Percentiles rank a stretch among this genome's conserved stretches.
These are phyloP conservation scores for Davidsoniella virescens DNA, from an alignment of 2,329 filamentous ascomycete species.

Conservation along the genomic window DNA sequence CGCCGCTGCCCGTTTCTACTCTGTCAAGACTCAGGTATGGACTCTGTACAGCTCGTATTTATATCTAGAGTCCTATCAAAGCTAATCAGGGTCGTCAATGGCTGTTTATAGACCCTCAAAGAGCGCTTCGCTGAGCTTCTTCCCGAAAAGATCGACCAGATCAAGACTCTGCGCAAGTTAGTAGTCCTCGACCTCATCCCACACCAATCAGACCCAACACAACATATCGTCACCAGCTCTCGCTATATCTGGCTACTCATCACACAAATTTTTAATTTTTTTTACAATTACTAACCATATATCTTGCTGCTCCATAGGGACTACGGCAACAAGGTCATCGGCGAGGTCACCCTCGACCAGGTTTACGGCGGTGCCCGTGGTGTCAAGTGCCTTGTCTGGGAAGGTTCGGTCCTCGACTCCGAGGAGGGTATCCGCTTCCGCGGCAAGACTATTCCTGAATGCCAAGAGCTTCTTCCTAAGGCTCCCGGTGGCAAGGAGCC, in stretches of 20 bases:
- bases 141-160: slow-evolving; percentile 94
- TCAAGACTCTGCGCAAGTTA: slow-evolving; percentile 96
- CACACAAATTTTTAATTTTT: not conserved
- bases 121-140: slow-evolving; percentile 95
- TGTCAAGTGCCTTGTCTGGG: slow-evolving; percentile 98
- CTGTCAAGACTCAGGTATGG: slow-evolving; percentile 69
- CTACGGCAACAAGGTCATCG: slow-evolving; percentile 84
- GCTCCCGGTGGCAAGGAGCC: slow-evolving; percentile 93
- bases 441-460: slow-evolving; percentile 97
- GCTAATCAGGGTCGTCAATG: slow-evolving; percentile 13
- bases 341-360: slow-evolving; percentile 97
- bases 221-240: not conserved
- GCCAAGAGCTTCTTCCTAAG: slow-evolving; percentile 93
- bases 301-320: slow-evolving; percentile 40
- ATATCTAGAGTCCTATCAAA: not conserved
- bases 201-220: not conserved
- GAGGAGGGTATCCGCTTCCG: slow-evolving; percentile 99
- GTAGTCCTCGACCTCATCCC: slow-evolving; percentile 20
- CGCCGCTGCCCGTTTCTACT: slow-evolving; percentile 80
- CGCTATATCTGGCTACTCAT: not conserved
- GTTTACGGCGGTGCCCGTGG: slow-evolving; percentile 98
- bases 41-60: not conserved
- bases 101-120: slow-evolving; percentile 61
- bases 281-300: slow-evolving; percentile 14
- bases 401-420: slow-evolving; percentile 92